Percentiles rank a stretch among this genome's conserved stretches.
phyloP scores from a whole-genome alignment of 139 green algal species.

The Tetratostichococcus sp. region DNA sequence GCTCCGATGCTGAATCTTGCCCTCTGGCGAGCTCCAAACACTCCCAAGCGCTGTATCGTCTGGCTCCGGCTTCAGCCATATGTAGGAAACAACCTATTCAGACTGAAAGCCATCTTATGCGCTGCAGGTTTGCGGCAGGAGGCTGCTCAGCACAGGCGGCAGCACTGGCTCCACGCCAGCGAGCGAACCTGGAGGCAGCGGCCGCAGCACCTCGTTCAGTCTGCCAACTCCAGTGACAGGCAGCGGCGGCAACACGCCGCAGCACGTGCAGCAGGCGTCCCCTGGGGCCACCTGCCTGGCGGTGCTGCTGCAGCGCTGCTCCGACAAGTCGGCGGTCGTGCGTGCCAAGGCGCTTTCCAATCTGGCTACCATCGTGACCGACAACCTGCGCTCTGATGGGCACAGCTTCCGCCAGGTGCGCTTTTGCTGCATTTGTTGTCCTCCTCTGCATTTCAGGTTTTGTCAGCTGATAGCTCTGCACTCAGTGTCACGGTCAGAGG shows the following conservation, averaged over 20 bases:
- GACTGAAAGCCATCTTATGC: too few species aligned
- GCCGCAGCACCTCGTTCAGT: neutral
- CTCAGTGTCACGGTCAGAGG: too few species aligned
- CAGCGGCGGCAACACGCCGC: neutral
- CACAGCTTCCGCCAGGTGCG: slow-evolving; percentile 17
- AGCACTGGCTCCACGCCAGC: neutral
- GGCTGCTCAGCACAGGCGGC: neutral
- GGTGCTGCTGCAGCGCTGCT: slow-evolving; percentile 47
- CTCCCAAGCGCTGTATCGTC: too few species aligned
- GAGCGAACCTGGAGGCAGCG: neutral
- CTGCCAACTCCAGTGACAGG: neutral
- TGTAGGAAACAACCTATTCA: too few species aligned
- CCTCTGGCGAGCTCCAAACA: too few species aligned
- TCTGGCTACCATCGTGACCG: slow-evolving; percentile 36
- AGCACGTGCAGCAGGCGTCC: slow-evolving; percentile 37
- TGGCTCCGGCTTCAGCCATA: too few species aligned
- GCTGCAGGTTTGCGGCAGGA: neutral
- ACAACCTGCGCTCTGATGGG: neutral
- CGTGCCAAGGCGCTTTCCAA: slow-evolving; percentile 40
- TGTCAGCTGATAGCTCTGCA: too few species aligned
- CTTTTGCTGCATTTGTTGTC: neutral
- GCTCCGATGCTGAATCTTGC: too few species aligned
- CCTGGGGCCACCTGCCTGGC: slow-evolving; percentile 25
- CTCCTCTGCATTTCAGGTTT: too few species aligned
- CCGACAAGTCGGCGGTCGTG: slow-evolving; percentile 43